Evolutionary conservation across 2,329 filamentous ascomycete species (phyloP).

Genomic region (Alternaria arbusti): DNA sequence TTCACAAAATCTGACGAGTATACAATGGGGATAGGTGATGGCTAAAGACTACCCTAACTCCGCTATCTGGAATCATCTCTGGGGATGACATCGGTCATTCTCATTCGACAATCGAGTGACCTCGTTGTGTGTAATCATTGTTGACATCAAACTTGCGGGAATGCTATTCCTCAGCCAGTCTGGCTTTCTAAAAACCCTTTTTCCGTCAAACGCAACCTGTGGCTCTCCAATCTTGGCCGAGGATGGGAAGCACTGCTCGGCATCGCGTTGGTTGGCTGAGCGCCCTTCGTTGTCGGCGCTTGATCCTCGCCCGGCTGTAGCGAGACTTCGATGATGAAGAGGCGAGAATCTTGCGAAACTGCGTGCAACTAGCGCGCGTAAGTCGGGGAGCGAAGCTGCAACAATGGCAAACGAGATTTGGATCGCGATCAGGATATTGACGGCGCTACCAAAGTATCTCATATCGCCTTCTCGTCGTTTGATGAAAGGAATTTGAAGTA

Average conservation of each 20-base stretch:
- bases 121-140: constrained; percentile 19
- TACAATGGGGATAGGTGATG: background rate
- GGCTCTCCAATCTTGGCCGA: background rate
- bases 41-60: background rate
- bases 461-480: constrained; percentile 22
- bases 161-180: constrained; percentile 31
- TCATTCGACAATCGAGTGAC: background rate
- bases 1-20: background rate
- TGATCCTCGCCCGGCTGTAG: constrained; percentile 3
- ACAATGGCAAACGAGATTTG: constrained; percentile 35
- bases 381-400: constrained; percentile 34
- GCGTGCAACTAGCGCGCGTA: constrained; percentile 30
- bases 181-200: constrained; percentile 19
- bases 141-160: constrained; percentile 27
- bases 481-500: constrained; percentile 39
- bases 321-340: constrained; percentile 28
- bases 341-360: constrained; percentile 29
- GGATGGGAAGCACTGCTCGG: background rate
- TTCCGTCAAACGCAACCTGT: constrained; percentile 5
- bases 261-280: constrained; percentile 3
- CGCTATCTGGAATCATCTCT: background rate
- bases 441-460: constrained; percentile 32
- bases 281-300: background rate
- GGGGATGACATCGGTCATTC: background rate
- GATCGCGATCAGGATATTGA: constrained; percentile 36